Evolutionary conservation across 2,329 filamentous ascomycete species (phyloP).

Genomic region (Dactylellina cionopaga): DNA sequence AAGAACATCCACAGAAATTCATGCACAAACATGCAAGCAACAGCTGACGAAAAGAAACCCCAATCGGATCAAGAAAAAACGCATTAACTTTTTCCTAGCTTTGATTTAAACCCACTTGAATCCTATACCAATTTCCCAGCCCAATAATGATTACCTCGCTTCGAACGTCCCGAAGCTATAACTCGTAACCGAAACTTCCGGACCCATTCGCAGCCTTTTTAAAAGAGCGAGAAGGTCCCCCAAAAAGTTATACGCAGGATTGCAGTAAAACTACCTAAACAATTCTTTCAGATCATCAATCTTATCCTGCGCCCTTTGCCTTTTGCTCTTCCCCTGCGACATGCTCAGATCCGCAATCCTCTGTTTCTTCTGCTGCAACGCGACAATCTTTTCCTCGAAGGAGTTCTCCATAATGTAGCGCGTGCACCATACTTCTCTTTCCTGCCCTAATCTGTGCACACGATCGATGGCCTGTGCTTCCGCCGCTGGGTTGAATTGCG

Average conservation of each 20-base stretch:
- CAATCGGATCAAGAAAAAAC: constrained; percentile 1
- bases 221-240: too few relatives aligned
- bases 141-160: too few relatives aligned
- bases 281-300: constrained; percentile 47
- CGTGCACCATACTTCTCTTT: constrained; percentile 83
- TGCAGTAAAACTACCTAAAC: constrained; percentile 50
- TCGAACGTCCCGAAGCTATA: too few relatives aligned
- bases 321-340: constrained; percentile 70
- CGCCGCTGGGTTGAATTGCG: constrained; percentile 94
- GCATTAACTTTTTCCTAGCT: constrained; percentile 21
- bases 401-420: constrained; percentile 76
- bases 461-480: constrained; percentile 93
- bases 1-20: constrained; percentile 41
- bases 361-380: constrained; percentile 91
- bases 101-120: background rate
- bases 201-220: too few relatives aligned
- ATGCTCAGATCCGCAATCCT: constrained; percentile 87
- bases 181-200: too few relatives aligned
- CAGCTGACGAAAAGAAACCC: background rate
- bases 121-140: too few relatives aligned
- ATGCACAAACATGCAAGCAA: constrained; percentile 15
- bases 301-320: constrained; percentile 47
- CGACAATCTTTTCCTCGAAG: constrained; percentile 93
- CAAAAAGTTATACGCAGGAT: too few relatives aligned
- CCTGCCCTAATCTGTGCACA: constrained; percentile 90